phyloP scores from a whole-genome alignment of 805 yeast species.

The Ogataea nonfermentans region DNA sequence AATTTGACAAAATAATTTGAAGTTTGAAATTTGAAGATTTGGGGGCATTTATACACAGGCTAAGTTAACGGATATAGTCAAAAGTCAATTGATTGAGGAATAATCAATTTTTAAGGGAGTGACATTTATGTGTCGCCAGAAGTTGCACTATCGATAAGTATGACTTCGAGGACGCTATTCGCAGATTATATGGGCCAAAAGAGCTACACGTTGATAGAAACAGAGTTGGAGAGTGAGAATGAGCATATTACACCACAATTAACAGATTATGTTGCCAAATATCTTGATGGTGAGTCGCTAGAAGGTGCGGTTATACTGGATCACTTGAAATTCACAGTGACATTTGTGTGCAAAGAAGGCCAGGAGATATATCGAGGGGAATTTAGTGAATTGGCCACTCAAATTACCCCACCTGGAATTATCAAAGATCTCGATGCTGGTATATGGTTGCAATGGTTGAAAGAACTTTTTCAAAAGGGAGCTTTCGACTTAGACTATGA shows the following conservation, averaged over 20 bases:
- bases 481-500: conserved; percentile 13
- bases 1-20: not conserved
- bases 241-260: too few relatives aligned
- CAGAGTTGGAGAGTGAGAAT: not conserved
- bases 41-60: too few relatives aligned
- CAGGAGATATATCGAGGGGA: conserved; percentile 7
- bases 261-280: not conserved
- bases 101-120: too few relatives aligned
- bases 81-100: too few relatives aligned
- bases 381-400: not conserved
- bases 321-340: conserved; percentile 6
- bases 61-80: too few relatives aligned
- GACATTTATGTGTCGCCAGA: too few relatives aligned
- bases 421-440: conserved; percentile 6
- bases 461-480: conserved; percentile 9
- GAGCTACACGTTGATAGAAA: conserved; percentile 16
- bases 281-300: not conserved
- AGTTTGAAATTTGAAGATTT: not conserved
- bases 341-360: conserved; percentile 15
- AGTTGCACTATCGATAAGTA: not conserved
- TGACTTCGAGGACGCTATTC: conserved; percentile 16
- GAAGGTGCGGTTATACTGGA: not conserved
- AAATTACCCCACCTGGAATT: not conserved
- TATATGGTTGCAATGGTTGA: conserved; percentile 15
- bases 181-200: conserved; percentile 8